Evolutionary conservation across 805 yeast species (phyloP), one percentile per base, ranked within the genome.

Genomic region (Jamesozyma piceae): DNA sequence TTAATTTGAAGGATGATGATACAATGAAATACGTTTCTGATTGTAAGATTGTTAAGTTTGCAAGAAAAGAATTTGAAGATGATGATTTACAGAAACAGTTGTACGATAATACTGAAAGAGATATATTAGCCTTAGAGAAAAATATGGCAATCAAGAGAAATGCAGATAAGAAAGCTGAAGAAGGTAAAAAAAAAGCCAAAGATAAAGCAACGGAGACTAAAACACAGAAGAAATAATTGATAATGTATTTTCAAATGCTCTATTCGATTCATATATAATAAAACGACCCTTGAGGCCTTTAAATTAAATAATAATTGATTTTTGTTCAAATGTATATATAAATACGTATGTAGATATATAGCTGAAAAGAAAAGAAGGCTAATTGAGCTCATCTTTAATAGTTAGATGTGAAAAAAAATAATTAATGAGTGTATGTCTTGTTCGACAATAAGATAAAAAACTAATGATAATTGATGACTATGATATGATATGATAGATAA

Each of bases 71-170:
- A 60, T 73, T 79, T 43, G 64, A 69, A 17, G 83, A 83, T 54
- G 69, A 55, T 15, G 79, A 71, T 37, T 61, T 86, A 43, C 92
- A 83, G 55, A 68, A 72, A 45, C 45, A 65, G 39, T 55, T 89
- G 5, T 86, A 65, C 52, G 82, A 77, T 21, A 68, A 69, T 39
- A 85, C 95, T 0, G 80, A 68, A 40, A 64, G 67, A 43, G 57
- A 72, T 29, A 77, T 90, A 34, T 74, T 66, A 4, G 62, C 59
- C 9, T 59, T 83, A 21, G 97, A 90, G 58, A 83, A 75, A 61
- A 71, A 69, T 45, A 74, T 86, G 32, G 95, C 94, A 0, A 63
- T 76, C 3, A 80, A 74, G 53, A 66, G 92, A 39, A 82, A 80
- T 54, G 27, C 36, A 8, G 59, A 50, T 31, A 52, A 51, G n/a